phyloP scores from a whole-genome alignment of 2,329 filamentous ascomycete species.

The Calonectria hongkongensis region DNA sequence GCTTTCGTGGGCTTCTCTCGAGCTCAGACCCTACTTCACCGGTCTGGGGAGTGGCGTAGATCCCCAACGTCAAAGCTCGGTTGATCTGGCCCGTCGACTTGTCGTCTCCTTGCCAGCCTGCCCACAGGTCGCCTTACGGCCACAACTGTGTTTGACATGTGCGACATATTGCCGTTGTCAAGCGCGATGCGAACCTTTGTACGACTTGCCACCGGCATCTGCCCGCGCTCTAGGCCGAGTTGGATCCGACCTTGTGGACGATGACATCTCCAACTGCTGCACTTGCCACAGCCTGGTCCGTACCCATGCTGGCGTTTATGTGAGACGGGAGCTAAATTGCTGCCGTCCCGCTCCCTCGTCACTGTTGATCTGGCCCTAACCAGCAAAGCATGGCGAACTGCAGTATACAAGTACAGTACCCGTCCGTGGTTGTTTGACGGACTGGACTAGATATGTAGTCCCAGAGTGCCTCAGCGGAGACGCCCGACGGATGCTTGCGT shows the following conservation, averaged over 20 bases:
- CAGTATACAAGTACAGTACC: not conserved
- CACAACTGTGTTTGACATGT: slow-evolving; percentile 45
- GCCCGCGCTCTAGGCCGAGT: slow-evolving; percentile 19
- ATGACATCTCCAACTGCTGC: slow-evolving; percentile 17
- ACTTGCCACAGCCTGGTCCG: slow-evolving; percentile 16
- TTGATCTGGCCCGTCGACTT: slow-evolving; percentile 41
- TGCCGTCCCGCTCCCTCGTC: slow-evolving; percentile 14
- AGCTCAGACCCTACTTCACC: slow-evolving; percentile 50
- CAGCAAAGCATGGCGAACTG: slow-evolving; percentile 26
- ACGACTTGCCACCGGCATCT: slow-evolving; percentile 27
- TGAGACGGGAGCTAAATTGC: slow-evolving; percentile 31
- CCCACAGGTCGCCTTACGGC: slow-evolving; percentile 35
- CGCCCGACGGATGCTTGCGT: slow-evolving; percentile 23
- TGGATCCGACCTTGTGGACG: not conserved
- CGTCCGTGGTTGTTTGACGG: slow-evolving; percentile 7
- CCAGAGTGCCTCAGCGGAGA: slow-evolving; percentile 17
- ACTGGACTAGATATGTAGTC: slow-evolving; percentile 15
- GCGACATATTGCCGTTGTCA: slow-evolving; percentile 39
- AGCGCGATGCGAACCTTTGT: slow-evolving; percentile 30
- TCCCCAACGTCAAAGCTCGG: slow-evolving; percentile 45
- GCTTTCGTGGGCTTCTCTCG: slow-evolving; percentile 44
- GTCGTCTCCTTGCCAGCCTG: slow-evolving; percentile 43
- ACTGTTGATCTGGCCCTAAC: slow-evolving; percentile 21
- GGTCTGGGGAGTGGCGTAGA: slow-evolving; percentile 51
- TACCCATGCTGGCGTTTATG: slow-evolving; percentile 26